These are phyloP conservation scores for Pythium myriotylum DNA, from an alignment of 352 stramenopile genomes.

Conservation along the genomic window DNA sequence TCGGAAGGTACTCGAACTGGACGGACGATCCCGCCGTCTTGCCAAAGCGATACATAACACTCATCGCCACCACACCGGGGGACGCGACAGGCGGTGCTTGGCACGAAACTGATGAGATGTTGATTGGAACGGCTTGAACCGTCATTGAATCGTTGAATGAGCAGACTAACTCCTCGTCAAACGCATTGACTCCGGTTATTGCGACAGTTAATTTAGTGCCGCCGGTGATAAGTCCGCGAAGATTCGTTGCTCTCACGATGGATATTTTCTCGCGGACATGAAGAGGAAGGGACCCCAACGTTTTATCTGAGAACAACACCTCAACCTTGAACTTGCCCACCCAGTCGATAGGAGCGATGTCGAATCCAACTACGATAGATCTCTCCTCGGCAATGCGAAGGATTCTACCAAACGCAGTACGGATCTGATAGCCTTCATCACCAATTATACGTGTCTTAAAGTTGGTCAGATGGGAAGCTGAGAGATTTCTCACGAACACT, in stretches of 20 bases:
- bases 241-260: neutral
- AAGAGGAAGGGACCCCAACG: neutral
- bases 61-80: constrained; percentile 11
- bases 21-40: neutral
- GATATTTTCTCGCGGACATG: neutral
- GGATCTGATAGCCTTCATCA: neutral
- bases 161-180: constrained; percentile 23
- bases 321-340: neutral
- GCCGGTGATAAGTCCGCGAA: constrained; percentile 3
- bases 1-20: constrained; percentile 23
- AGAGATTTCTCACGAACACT: too few species aligned
- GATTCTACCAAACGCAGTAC: too few species aligned
- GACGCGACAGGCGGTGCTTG: neutral
- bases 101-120: constrained; percentile 10
- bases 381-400: neutral
- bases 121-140: constrained; percentile 9
- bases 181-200: constrained; percentile 7
- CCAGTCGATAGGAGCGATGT: neutral
- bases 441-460: neutral
- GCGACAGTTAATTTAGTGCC: constrained; percentile 6
- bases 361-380: neutral
- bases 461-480: neutral
- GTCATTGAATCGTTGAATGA: constrained; percentile 12
- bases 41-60: constrained; percentile 8
- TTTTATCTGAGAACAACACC: neutral